A percentile compares a stretch with the other conserved stretches of the same genome.
These are phyloP conservation scores for Vitis cinerea DNA, from an alignment of 164 flowering plant species.

Conservation along the genomic window DNA sequence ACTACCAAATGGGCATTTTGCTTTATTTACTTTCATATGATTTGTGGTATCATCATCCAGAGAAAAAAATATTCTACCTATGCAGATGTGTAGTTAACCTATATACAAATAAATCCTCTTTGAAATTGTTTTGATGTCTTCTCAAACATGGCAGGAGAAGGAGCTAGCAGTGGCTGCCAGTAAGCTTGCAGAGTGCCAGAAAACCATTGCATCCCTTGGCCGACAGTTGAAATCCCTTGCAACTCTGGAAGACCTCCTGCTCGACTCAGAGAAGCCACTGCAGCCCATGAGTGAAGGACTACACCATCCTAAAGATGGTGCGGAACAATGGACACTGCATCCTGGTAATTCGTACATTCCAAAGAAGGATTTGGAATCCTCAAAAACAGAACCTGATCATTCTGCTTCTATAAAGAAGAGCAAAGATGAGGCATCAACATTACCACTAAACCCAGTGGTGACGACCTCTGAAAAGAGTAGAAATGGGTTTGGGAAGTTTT, in stretches of 20 bases:
- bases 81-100: no score
- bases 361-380: background rate
- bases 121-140: background rate
- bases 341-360: background rate
- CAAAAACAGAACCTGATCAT: background rate
- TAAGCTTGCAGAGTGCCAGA: slow-evolving; percentile 44
- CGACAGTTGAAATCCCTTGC: slow-evolving; percentile 38
- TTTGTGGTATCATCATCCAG: no score
- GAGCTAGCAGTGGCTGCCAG: slow-evolving; percentile 40
- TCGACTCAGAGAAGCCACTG: slow-evolving; percentile 24
- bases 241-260: slow-evolving; percentile 33
- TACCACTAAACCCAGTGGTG: background rate
- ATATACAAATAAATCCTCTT: no score
- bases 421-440: background rate
- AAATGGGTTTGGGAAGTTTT: slow-evolving; percentile 17
- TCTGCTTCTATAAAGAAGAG: background rate
- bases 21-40: no score
- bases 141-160: slow-evolving; percentile 25
- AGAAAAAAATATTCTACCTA: no score
- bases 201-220: slow-evolving; percentile 42
- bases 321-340: slow-evolving; percentile 1
- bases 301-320: background rate
- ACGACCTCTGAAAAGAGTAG: slow-evolving; percentile 2
- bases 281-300: slow-evolving; percentile 7
- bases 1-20: no score